Percentiles rank a stretch among this genome's conserved stretches.
These are phyloP conservation scores for Trapa bicornis DNA, from an alignment of 345 rosid species.

Conservation along the genomic window DNA sequence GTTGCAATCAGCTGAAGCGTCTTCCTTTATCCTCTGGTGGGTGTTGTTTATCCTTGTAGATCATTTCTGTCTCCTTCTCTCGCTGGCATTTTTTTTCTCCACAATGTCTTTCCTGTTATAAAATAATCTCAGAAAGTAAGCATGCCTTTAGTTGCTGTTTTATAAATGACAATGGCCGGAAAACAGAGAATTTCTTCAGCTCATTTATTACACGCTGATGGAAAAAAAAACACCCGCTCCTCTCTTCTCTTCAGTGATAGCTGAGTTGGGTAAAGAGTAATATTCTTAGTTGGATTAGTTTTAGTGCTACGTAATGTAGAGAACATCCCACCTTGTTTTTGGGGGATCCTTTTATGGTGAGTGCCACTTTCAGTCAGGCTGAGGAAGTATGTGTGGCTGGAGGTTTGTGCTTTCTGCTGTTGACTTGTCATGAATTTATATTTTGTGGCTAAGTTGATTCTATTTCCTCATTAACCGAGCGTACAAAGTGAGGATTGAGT, in stretches of 20 bases:
- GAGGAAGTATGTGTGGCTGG: neutral
- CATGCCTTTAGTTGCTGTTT: neutral
- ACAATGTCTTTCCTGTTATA: neutral
- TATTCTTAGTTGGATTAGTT: neutral
- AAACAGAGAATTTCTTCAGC: neutral
- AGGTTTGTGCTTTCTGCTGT: constrained; percentile 1
- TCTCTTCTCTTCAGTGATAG: neutral
- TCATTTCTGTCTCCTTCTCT: no score
- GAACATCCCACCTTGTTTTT: neutral
- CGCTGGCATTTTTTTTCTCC: neutral
- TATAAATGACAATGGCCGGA: constrained; percentile 1
- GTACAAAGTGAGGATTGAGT: neutral
- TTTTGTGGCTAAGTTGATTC: neutral
- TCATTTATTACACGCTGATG: neutral
- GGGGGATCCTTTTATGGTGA: neutral
- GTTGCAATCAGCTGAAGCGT: neutral
- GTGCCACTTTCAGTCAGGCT: neutral
- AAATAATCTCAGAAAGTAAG: constrained; percentile 3
- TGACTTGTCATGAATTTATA: neutral
- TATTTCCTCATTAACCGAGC: neutral
- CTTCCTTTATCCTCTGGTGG: neutral
- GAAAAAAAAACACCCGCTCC: no score
- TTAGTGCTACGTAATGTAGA: neutral
- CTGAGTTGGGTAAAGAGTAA: constrained; percentile 1
- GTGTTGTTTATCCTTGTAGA: neutral